Conservation (phyloP, 352 stramenopile species). For the Phytopythium mirpurense region DNA sequence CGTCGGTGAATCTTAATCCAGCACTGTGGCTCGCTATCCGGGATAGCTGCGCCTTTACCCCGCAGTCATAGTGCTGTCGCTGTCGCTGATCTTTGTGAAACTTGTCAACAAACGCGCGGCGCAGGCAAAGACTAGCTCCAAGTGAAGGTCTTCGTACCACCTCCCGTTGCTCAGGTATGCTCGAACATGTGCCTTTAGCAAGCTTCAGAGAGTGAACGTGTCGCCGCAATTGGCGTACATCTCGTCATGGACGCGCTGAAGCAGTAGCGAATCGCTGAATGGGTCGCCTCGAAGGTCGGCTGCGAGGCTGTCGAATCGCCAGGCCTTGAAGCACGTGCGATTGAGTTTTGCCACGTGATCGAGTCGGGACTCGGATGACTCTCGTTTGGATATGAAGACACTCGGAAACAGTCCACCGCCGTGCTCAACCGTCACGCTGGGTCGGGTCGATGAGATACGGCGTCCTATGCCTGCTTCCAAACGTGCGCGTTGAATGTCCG, state of each 20-base stretch:
- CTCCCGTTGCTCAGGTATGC: constrained; percentile 23
- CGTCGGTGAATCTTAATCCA: neutral
- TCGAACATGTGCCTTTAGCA: constrained; percentile 46
- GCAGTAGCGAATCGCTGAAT: constrained; percentile 47
- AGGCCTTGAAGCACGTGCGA: constrained; percentile 56
- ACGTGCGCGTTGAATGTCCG: constrained; percentile 27
- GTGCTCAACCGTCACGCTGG: constrained; percentile 13
- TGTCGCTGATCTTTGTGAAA: constrained; percentile 21
- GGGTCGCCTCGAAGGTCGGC: constrained; percentile 25
- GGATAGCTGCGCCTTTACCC: neutral
- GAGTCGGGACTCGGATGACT: constrained; percentile 35
- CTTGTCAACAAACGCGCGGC: constrained; percentile 27
- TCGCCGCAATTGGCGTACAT: constrained; percentile 33
- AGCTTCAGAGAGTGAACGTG: constrained; percentile 44
- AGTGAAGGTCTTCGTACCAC: constrained; percentile 29
- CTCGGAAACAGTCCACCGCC: constrained; percentile 25
- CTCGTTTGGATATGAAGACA: constrained; percentile 21
- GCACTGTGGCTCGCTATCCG: neutral
- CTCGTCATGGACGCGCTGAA: constrained; percentile 50
- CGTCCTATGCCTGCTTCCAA: constrained; percentile 13
- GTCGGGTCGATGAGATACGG: neutral
- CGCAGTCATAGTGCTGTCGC: neutral
- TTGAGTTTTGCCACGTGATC: constrained; percentile 53
- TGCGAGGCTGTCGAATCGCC: constrained; percentile 42
- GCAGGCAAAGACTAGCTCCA: constrained; percentile 24